Evolutionary conservation across 83 land plant species (phyloP).

Genomic region (Larix sibirica): DNA sequence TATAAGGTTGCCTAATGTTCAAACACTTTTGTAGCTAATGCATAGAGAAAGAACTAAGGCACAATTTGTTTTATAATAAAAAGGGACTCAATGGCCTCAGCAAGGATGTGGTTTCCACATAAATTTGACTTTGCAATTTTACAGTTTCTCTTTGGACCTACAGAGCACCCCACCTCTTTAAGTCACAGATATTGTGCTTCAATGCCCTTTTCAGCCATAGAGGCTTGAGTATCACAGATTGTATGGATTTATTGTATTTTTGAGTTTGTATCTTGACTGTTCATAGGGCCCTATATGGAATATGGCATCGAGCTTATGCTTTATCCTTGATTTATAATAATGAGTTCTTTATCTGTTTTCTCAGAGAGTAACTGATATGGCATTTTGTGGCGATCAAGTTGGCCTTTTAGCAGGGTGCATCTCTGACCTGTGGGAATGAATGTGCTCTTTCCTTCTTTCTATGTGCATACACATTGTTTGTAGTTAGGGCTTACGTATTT

Average conservation of each 20-base stretch:
- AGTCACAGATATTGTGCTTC: not conserved
- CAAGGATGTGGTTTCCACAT: not conserved
- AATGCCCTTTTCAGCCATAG: not conserved
- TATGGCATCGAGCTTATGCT: not conserved
- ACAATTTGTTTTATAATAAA: not conserved
- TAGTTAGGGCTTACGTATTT: not conserved
- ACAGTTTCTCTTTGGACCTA: not conserved
- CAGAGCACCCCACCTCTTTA: not conserved
- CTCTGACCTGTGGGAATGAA: not conserved
- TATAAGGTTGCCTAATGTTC: not conserved
- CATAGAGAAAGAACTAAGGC: not conserved
- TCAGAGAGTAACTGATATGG: conserved; percentile 14
- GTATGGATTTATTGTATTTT: not conserved
- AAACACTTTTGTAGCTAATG: not conserved
- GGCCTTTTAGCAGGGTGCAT: conserved; percentile 15
- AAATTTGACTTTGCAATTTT: not conserved
- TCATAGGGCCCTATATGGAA: not conserved
- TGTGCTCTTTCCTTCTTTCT: not conserved
- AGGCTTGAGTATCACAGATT: not conserved
- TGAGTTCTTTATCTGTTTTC: conserved; percentile 5
- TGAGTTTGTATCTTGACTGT: not conserved
- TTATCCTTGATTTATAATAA: not conserved
- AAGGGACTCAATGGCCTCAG: not conserved
- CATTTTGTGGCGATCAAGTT: conserved; percentile 16
- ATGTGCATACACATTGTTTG: not conserved